A percentile compares a stretch with the other conserved stretches of the same genome.
phyloP scores from a whole-genome alignment of 768 basidiomycete species.

The Crassisporium funariophilum region DNA sequence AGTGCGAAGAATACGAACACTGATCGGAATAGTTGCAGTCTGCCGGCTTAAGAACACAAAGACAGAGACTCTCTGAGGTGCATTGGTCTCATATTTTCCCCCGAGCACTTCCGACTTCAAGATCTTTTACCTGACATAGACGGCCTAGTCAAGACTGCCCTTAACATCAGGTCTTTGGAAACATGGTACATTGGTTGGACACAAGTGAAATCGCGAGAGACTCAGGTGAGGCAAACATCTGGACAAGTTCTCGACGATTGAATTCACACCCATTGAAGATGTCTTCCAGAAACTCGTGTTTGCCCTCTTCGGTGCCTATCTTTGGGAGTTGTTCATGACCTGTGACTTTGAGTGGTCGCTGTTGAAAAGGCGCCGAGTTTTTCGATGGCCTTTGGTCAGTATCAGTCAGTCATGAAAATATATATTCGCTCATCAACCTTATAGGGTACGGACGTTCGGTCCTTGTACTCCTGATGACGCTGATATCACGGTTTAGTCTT shows the following conservation, averaged over 20 bases:
- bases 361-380: slow-evolving; percentile 53
- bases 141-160: too few relatives aligned
- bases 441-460: slow-evolving; percentile 21
- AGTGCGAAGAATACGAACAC: not conserved
- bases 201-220: slow-evolving; percentile 45
- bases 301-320: slow-evolving; percentile 63
- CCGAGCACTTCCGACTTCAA: too few relatives aligned
- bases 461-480: not conserved
- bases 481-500: slow-evolving; percentile 40
- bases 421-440: slow-evolving; percentile 1
- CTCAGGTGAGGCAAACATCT: slow-evolving; percentile 30
- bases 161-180: slow-evolving; percentile 9
- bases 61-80: too few relatives aligned
- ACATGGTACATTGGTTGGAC: slow-evolving; percentile 56
- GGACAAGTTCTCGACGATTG: not conserved
- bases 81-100: too few relatives aligned
- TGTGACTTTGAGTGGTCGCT: slow-evolving; percentile 71
- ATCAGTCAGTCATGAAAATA: not conserved
- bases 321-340: slow-evolving; percentile 70
- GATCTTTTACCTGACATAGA: too few relatives aligned
- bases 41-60: too few relatives aligned
- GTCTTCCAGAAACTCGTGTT: slow-evolving; percentile 63
- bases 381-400: slow-evolving; percentile 73
- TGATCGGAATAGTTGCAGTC: slow-evolving; percentile 12
- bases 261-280: slow-evolving; percentile 36